Evolutionary conservation across 305 asterid species (phyloP), one percentile per base, ranked within the genome.

Genomic region (Withania somnifera): DNA sequence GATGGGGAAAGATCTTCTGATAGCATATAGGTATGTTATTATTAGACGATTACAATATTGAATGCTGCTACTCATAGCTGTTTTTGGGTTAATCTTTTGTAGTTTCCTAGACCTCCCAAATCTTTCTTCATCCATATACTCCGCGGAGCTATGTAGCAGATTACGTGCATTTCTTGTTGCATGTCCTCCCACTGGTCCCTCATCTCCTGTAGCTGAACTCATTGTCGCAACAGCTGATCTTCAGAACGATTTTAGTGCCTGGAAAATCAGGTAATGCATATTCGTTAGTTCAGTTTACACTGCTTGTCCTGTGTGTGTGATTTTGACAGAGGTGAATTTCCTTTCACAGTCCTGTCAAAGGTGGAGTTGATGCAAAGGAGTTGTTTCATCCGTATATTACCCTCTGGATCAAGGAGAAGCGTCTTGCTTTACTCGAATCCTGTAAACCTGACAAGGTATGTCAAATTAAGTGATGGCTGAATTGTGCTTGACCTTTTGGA

Each of bases 101-200:
- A 96, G 99, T 87, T 96, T 93, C 78, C 24, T 96, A 67, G 98
- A 96, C 90, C 99, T 96, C 53, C 98, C 98, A 77, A 92, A 91
- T 84, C 97, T 93, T 63, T 90, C 98, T 7, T 85, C 98, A 15
- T 84, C 98, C 36, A 93, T 96, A 90, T 96, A 96, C 87, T 92
- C 97, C 83, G 84, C 92, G 6, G 98, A 94, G 87, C 94, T 96
- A 68, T 87, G 82, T 83, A 88, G 80, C 83, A 88, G 99, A 89
- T 82, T 96, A 83, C 91, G 92, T 56, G 88, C 92, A 26, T 96
- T 96, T 82, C 99, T 96, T 20, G 83, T 92, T 71, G 89, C 98
- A 56, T 93, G 95, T 82, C 97, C 97, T 86, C 99, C 99, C 10
- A 77, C 91, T 58, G 90, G 95, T 53, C 98, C 98, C 40, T 87